These are phyloP conservation scores for Physcomitrellopsis africana DNA, from an alignment of 225 moss, liverwort and hornwort species.

Conservation along the genomic window DNA sequence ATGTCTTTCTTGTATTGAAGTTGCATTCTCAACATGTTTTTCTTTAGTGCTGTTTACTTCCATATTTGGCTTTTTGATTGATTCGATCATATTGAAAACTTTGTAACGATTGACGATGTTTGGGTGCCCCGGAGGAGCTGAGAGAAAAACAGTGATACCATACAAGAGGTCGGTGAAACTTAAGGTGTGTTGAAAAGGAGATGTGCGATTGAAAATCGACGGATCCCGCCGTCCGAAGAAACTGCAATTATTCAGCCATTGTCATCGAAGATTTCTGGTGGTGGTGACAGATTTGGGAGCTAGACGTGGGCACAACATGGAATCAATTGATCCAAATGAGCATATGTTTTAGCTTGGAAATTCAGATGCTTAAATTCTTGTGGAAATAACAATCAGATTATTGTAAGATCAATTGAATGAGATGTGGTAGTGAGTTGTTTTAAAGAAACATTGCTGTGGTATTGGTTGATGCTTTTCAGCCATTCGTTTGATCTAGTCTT, in stretches of 20 bases:
- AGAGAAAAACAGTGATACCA: conserved; percentile 69
- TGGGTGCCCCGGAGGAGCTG: conserved; percentile 79
- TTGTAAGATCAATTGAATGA: not conserved
- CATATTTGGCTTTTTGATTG: not conserved
- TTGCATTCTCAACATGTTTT: no score
- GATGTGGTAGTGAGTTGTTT: no score
- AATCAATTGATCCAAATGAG: conserved; percentile 72
- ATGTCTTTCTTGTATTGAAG: no score
- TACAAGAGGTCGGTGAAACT: conserved; percentile 53
- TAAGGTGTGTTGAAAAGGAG: not conserved
- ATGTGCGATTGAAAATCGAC: not conserved
- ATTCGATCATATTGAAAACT: not conserved
- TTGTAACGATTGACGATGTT: conserved; percentile 59
- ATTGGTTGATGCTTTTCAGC: not conserved
- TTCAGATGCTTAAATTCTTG: conserved; percentile 12
- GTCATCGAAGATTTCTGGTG: not conserved
- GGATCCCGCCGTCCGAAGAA: not conserved
- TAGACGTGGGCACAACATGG: conserved; percentile 68
- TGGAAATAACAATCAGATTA: not conserved
- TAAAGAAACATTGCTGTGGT: not conserved
- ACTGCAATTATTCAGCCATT: not conserved
- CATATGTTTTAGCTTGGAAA: conserved; percentile 53
- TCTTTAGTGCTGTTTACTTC: no score
- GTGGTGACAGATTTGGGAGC: conserved; percentile 63
- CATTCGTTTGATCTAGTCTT: not conserved